A percentile compares a stretch with the other conserved stretches of the same genome.
Conservation (phyloP, 208 protist species). For the Naegleria lovaniensis region DNA sequence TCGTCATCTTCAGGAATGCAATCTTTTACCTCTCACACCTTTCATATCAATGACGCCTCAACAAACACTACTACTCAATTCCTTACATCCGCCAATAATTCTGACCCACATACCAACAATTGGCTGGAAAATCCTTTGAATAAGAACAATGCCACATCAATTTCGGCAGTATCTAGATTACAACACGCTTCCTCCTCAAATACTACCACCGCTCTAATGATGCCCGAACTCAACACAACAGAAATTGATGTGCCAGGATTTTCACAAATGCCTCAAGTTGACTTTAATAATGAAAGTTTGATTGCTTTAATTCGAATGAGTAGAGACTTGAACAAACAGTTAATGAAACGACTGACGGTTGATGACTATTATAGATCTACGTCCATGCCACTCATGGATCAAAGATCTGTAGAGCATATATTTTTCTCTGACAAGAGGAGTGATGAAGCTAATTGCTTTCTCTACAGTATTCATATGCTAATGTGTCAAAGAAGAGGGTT, state of each 20-base stretch:
- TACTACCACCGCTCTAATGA: background rate
- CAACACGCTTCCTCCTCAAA: background rate
- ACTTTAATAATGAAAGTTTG: slow-evolving; percentile 15
- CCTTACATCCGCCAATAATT: too few species aligned
- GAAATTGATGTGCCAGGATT: background rate
- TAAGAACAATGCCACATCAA: too few species aligned
- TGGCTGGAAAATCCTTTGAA: too few species aligned
- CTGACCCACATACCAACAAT: too few species aligned
- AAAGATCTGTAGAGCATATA: background rate
- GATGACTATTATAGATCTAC: slow-evolving; percentile 1
- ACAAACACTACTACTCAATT: too few species aligned
- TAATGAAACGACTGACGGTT: slow-evolving; percentile 7
- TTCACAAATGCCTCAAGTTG: background rate
- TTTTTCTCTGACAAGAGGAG: background rate
- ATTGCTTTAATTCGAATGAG: background rate
- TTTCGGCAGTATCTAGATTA: too few species aligned
- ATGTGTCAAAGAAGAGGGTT: slow-evolving; percentile 13
- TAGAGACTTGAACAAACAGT: slow-evolving; percentile 6
- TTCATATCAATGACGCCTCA: too few species aligned
- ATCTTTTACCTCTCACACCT: too few species aligned
- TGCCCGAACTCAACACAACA: background rate
- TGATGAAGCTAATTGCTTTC: background rate
- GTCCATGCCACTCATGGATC: background rate
- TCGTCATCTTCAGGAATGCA: too few species aligned
- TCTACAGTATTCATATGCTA: background rate